These are phyloP conservation scores for Pichia sp. DNA, from an alignment of 1,139 yeast species.

Conservation along the genomic window DNA sequence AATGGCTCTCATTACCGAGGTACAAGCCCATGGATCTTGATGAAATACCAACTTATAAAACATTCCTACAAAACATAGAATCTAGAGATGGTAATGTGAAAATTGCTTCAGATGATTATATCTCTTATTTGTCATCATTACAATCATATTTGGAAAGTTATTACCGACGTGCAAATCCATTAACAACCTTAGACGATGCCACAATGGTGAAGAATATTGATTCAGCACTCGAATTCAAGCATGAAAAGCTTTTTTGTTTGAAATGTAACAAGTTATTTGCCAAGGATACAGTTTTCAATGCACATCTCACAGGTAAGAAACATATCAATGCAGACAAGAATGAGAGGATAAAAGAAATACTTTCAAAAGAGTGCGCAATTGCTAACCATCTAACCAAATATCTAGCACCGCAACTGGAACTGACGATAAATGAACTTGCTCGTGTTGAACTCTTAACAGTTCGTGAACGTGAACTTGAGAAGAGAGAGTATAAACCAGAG, in stretches of 20 bases:
- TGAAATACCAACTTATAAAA: too few relatives aligned
- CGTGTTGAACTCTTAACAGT: constrained; percentile 67
- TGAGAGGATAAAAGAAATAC: constrained; percentile 13
- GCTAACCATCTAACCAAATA: constrained; percentile 27
- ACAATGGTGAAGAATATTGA: background rate
- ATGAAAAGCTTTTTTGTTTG: constrained; percentile 37
- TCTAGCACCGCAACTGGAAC: constrained; percentile 34
- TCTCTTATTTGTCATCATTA: constrained; percentile 37
- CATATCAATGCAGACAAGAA: constrained; percentile 41
- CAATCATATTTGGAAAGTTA: constrained; percentile 40
- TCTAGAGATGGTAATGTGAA: constrained; percentile 10
- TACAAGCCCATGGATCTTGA: too few relatives aligned
- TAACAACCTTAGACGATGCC: constrained; percentile 29
- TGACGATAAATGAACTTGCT: constrained; percentile 57
- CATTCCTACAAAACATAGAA: too few relatives aligned
- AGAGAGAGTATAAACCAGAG: constrained; percentile 33
- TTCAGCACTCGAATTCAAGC: background rate
- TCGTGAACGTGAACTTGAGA: constrained; percentile 59
- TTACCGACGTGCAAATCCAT: constrained; percentile 43
- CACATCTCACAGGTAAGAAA: constrained; percentile 70
- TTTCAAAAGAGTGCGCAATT: constrained; percentile 32
- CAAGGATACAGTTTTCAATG: constrained; percentile 56
- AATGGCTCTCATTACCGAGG: constrained; percentile 42
- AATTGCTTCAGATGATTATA: constrained; percentile 27
- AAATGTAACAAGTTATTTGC: constrained; percentile 62